A percentile compares a stretch with the other conserved stretches of the same genome.
phyloP scores from a whole-genome alignment of 768 basidiomycete genomes.

The Rubroboletus pulcherrimus region DNA sequence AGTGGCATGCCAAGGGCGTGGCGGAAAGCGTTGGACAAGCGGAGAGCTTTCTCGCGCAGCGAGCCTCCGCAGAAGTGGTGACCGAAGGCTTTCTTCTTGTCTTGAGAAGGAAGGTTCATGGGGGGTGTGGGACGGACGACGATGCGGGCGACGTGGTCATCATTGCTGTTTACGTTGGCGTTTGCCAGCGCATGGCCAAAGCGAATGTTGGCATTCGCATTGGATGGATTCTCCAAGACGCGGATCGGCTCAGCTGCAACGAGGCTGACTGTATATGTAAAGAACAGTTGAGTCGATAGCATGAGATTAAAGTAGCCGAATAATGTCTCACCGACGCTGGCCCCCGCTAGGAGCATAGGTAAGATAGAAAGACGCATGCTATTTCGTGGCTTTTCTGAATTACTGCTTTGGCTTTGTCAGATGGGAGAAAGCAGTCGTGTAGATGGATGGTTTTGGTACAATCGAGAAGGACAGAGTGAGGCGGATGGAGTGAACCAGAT shows the following conservation, averaged over 20 bases:
- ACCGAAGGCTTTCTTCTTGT: conserved; percentile 7
- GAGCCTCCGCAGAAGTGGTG: conserved; percentile 33
- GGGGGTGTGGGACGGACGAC: conserved; percentile 13
- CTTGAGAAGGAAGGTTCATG: conserved; percentile 6
- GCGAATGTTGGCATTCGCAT: conserved; percentile 33
- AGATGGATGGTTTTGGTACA: neutral
- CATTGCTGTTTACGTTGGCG: conserved; percentile 28
- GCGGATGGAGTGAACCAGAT: neutral
- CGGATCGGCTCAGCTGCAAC: conserved; percentile 51
- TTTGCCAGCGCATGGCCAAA: conserved; percentile 37
- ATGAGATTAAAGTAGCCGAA: neutral
- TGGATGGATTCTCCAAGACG: conserved; percentile 36
- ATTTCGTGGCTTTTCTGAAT: neutral
- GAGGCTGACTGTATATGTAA: conserved; percentile 25
- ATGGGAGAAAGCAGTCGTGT: neutral
- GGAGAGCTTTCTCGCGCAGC: conserved; percentile 47
- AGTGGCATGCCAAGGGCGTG: conserved; percentile 51
- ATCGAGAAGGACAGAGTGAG: neutral
- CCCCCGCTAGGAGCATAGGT: conserved; percentile 37
- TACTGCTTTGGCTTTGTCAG: neutral
- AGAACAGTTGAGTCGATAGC: neutral
- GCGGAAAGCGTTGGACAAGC: conserved; percentile 53
- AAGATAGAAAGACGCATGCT: conserved; percentile 39
- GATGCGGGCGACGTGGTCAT: conserved; percentile 23
- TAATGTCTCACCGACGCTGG: conserved; percentile 28